Percentiles rank a stretch among this genome's conserved stretches.
Conservation (phyloP, 495 filamentous ascomycete species). For the Podospora tetraspora region DNA sequence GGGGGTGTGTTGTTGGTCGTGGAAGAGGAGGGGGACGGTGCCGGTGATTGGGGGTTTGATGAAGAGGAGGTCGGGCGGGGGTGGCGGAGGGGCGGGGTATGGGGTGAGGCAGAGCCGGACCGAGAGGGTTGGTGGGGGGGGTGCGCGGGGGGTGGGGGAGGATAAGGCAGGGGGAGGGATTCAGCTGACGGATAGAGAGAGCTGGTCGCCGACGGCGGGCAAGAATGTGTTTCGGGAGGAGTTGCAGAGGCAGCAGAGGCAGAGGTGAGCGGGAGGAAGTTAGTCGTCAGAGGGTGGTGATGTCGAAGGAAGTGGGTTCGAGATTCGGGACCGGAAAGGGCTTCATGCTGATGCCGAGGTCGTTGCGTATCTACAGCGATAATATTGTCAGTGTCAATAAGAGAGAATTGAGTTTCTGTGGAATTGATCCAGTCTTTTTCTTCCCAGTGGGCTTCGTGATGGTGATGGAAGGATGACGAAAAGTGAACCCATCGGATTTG, state of each 20-base stretch:
- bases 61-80: not conserved
- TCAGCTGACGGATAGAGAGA: slow-evolving; percentile 30
- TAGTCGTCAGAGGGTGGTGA: not conserved
- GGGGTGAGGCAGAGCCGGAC: slow-evolving; percentile 24
- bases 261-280: slow-evolving; percentile 5
- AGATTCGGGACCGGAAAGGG: not conserved
- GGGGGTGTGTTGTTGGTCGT: slow-evolving; percentile 18
- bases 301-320: not conserved
- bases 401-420: not conserved
- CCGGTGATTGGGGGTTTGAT: slow-evolving; percentile 17
- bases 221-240: slow-evolving; percentile 35
- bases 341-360: not conserved
- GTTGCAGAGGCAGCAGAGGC: slow-evolving; percentile 28
- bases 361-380: not conserved
- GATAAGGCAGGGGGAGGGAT: slow-evolving; percentile 20
- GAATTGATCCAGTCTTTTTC: not conserved
- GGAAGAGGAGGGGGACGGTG: slow-evolving; percentile 14
- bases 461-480: too few species aligned
- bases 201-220: slow-evolving; percentile 29
- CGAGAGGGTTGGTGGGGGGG: slow-evolving; percentile 16
- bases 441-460: too few species aligned
- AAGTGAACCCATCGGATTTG: too few species aligned
- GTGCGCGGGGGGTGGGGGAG: slow-evolving; percentile 2
- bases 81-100: slow-evolving; percentile 21
- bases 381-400: not conserved